phyloP scores from a whole-genome alignment of 1,284 basidiomycete genomes.

The Neolentinus lepideus region DNA sequence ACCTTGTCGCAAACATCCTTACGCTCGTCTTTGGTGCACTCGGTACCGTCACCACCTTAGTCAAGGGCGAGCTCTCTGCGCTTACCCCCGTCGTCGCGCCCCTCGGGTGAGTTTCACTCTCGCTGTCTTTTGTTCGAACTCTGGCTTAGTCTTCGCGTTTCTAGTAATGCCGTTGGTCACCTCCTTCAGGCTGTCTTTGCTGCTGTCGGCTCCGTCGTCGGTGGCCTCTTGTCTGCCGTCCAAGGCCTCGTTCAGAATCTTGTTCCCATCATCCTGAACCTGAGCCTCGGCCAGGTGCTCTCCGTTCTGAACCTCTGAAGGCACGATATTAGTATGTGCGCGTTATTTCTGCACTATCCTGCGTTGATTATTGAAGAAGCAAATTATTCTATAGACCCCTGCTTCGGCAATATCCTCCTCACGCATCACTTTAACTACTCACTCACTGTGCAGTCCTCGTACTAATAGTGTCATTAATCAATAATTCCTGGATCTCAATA shows the following conservation, averaged over 20 bases:
- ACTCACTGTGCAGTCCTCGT: no score
- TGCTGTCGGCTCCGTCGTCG: slow-evolving; percentile 21
- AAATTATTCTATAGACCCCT: background rate
- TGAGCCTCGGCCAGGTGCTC: slow-evolving; percentile 5
- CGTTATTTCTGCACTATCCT: background rate
- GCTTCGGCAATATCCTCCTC: no score
- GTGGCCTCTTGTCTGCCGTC: slow-evolving; percentile 18
- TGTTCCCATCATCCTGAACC: slow-evolving; percentile 4
- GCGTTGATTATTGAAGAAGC: background rate
- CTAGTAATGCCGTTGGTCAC: slow-evolving; percentile 18
- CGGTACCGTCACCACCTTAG: slow-evolving; percentile 12
- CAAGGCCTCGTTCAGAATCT: background rate
- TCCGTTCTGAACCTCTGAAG: slow-evolving; percentile 6
- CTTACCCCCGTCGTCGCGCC: slow-evolving; percentile 19
- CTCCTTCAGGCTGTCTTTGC: slow-evolving; percentile 22
- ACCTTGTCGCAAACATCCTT: slow-evolving; percentile 21
- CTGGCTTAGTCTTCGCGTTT: slow-evolving; percentile 8
- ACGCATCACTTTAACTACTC: no score
- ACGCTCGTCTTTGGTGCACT: slow-evolving; percentile 28
- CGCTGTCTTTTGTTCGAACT: no score
- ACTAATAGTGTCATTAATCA: no score
- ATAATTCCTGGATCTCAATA: no score
- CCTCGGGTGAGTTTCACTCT: no score
- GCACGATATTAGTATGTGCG: background rate
- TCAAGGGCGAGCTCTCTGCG: slow-evolving; percentile 17